Percentiles rank a stretch among this genome's conserved stretches.
phyloP scores from a whole-genome alignment of 2,329 filamentous ascomycete species.

The Colletotrichum tanaceti region DNA sequence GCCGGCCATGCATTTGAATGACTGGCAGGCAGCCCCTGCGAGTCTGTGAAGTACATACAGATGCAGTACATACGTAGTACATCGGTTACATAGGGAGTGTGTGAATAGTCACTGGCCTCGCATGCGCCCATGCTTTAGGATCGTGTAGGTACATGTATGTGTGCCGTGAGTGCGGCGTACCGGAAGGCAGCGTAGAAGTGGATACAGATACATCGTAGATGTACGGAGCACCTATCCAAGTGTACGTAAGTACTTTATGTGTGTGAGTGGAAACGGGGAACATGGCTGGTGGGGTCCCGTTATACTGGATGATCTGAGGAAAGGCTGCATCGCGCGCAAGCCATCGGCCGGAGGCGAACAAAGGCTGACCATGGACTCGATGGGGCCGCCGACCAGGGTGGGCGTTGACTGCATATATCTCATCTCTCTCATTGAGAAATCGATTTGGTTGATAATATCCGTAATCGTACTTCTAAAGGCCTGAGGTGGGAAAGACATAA shows the following conservation, averaged over 20 bases:
- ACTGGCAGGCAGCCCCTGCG: constrained; percentile 31
- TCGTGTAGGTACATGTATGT: constrained; percentile 10
- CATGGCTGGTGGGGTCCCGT: constrained; percentile 30
- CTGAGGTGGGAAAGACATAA: not conserved
- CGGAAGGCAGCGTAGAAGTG: constrained; percentile 33
- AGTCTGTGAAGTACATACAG: constrained; percentile 10
- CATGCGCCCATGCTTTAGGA: not conserved
- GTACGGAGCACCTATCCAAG: no score
- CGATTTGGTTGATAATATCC: not conserved
- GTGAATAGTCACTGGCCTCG: constrained; percentile 5
- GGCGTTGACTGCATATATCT: not conserved
- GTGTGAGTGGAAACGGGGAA: constrained; percentile 33
- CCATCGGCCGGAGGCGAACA: constrained; percentile 6
- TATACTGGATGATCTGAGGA: constrained; percentile 30
- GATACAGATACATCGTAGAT: no score
- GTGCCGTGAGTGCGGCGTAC: constrained; percentile 2
- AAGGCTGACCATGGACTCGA: not conserved
- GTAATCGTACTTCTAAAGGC: not conserved
- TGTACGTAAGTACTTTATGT: constrained; percentile 29
- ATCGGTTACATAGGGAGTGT: no score
- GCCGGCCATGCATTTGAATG: constrained; percentile 14
- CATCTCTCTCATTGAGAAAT: not conserved
- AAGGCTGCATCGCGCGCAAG: constrained; percentile 19
- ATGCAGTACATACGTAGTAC: no score
- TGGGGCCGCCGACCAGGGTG: not conserved